Percentiles rank a stretch among this genome's conserved stretches.
phyloP scores from a whole-genome alignment of 805 yeast genomes.

The Kazachstania taianensis region DNA sequence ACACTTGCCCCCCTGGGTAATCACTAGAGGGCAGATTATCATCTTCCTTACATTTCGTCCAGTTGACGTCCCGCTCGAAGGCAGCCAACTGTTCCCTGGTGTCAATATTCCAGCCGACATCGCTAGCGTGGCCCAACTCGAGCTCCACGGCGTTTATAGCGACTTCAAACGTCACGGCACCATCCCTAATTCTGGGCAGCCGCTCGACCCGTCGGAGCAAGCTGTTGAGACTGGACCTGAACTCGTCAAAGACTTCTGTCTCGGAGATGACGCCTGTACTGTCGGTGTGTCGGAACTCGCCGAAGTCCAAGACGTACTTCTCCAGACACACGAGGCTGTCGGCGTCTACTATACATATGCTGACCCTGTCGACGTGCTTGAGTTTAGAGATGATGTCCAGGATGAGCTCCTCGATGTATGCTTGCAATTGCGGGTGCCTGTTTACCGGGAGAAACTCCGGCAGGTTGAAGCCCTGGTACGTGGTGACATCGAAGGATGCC shows the following conservation, averaged over 20 bases:
- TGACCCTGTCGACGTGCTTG: constrained; percentile 15
- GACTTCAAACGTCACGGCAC: constrained; percentile 22
- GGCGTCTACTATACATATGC: constrained; percentile 17
- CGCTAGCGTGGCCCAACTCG: constrained; percentile 18
- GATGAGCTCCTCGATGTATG: constrained; percentile 30
- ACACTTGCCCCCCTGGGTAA: constrained; percentile 1
- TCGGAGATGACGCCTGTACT: constrained; percentile 10
- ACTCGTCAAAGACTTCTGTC: constrained; percentile 25
- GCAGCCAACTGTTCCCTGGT: constrained; percentile 10
- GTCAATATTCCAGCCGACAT: constrained; percentile 4
- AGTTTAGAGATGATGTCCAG: constrained; percentile 20
- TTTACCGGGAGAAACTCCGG: constrained; percentile 33
- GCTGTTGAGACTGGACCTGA: constrained; percentile 25
- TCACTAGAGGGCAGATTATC: constrained; percentile 11
- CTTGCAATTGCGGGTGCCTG: constrained; percentile 38
- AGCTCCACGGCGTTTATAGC: constrained; percentile 21
- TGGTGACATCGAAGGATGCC: constrained; percentile 28
- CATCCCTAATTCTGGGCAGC: constrained; percentile 18
- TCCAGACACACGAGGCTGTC: constrained; percentile 20
- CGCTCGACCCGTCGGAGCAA: constrained; percentile 19
- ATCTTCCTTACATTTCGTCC: constrained; percentile 23
- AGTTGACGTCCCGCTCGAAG: constrained; percentile 25
- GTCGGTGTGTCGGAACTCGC: constrained; percentile 22
- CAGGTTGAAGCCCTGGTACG: constrained; percentile 34
- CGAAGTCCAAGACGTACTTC: constrained; percentile 23